Evolutionary conservation across 2,329 filamentous ascomycete genomes (phyloP).

Genomic region (Colletotrichum sp.): DNA sequence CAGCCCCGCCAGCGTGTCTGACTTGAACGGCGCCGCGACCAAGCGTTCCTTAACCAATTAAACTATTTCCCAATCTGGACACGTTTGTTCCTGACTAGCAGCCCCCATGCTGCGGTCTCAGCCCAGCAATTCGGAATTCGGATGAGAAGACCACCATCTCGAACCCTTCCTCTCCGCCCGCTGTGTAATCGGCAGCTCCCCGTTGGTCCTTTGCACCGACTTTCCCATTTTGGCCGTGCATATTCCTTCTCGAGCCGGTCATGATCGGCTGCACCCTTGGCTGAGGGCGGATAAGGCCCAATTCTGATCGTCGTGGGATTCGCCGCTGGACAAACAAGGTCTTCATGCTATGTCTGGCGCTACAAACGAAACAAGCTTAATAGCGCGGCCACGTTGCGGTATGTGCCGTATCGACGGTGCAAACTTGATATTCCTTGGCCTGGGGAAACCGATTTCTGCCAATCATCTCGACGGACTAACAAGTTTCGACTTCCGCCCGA

Average conservation of each 20-base stretch:
- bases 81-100: conserved; percentile 7
- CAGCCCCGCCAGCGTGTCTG: not conserved
- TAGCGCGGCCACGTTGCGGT: not conserved
- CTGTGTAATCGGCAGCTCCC: not conserved
- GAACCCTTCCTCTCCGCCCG: not conserved
- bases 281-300: not conserved
- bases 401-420: not conserved
- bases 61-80: conserved; percentile 3
- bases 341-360: not conserved
- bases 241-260: not conserved
- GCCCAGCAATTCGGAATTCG: not conserved
- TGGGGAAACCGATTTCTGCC: not conserved
- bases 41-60: conserved; percentile 8
- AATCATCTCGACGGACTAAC: not conserved
- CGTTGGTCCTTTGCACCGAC: not conserved
- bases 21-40: conserved; percentile 3
- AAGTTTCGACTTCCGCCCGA: not conserved
- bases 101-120: not conserved
- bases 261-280: not conserved
- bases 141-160: not conserved
- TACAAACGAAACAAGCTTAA: not conserved
- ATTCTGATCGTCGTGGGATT: not conserved
- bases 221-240: not conserved
- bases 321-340: not conserved
- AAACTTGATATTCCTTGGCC: not conserved